Evolutionary conservation across 352 stramenopile species (phyloP), one percentile per base, ranked within the genome.

Genomic region (Phytophthora sp.): DNA sequence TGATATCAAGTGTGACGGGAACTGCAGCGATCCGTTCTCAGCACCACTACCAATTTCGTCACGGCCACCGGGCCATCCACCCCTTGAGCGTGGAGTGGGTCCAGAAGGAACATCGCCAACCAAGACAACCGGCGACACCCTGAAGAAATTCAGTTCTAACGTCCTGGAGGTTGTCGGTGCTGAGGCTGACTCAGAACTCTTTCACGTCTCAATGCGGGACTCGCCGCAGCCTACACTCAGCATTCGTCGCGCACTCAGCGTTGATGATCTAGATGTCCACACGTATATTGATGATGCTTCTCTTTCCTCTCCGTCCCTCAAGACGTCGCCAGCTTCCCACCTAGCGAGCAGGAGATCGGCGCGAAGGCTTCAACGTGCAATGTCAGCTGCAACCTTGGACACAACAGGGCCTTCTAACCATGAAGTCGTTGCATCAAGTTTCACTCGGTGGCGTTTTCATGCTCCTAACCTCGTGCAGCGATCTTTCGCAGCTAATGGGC

Each of bases 361-460:
- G 7, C 32, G 61, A 10, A 61, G 46, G 10, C 55, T 75, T 26
- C 59, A 77, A 37, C 62, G 75, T 17, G 44, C 75, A 42, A 79
- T 67, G 51, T 74, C 72, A 32, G 59, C 58, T 13, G 58, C 54
- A 56, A 71, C 4, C 21, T 34, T 76, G 27, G 55, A 64, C n/a
- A 69, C 84, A 21, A 65, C 72, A 38, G 59, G 77, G 12, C 8
- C 76, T 23, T 65, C 66, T n/a, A 70, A 81, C 3, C 48, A 66
- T 20, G 59, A 78, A 20, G 38, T 32, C 8, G 18, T 44, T 31
- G 34, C 53, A 32, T 42, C 24, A 59, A 75, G 41, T 24, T 73
- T 83, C 28, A 82, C 77, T 11, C 74, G 69, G 15, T 94, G 85
- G 85, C 68, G 66, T 21, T 91, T 92, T 58, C 50, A 90, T n/a